A percentile compares a stretch with the other conserved stretches of the same genome.
phyloP scores from a whole-genome alignment of 306 rosid species.

The Lathyrus tuberosus region DNA sequence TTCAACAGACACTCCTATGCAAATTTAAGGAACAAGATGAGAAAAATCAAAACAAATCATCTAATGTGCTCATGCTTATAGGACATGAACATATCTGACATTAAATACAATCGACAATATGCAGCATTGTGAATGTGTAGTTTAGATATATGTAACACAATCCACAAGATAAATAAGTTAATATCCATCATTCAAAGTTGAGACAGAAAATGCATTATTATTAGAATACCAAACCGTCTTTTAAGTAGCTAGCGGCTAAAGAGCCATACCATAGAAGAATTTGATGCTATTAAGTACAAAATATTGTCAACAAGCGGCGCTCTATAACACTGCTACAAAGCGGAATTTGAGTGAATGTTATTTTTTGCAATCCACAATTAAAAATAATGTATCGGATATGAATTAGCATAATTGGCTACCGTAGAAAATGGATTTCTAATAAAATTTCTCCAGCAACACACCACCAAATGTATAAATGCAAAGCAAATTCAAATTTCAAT shows the following conservation, averaged over 20 bases:
- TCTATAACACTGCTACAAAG: too few species aligned
- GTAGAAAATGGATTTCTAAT: background rate
- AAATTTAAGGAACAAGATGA: background rate
- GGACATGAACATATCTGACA: constrained; percentile 8
- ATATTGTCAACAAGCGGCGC: too few species aligned
- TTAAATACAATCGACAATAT: background rate
- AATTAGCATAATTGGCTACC: too few species aligned
- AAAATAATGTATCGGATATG: too few species aligned
- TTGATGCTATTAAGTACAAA: too few species aligned
- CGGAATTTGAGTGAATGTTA: too few species aligned
- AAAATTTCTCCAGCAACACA: constrained; percentile 2
- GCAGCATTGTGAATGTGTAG: background rate
- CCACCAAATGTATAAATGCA: background rate
- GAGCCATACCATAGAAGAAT: background rate
- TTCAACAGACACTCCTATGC: background rate
- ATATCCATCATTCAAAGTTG: constrained; percentile 4
- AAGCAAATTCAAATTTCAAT: background rate
- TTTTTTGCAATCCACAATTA: too few species aligned
- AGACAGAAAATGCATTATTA: too few species aligned
- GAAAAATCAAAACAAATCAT: constrained; percentile 15
- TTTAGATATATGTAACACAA: constrained; percentile 14
- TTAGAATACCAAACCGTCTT: background rate
- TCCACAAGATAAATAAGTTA: constrained; percentile 1
- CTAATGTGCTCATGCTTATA: background rate
- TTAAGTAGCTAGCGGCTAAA: too few species aligned